Conservation (phyloP, 78 protist species). For the Dictyostelium capitatum region DNA sequence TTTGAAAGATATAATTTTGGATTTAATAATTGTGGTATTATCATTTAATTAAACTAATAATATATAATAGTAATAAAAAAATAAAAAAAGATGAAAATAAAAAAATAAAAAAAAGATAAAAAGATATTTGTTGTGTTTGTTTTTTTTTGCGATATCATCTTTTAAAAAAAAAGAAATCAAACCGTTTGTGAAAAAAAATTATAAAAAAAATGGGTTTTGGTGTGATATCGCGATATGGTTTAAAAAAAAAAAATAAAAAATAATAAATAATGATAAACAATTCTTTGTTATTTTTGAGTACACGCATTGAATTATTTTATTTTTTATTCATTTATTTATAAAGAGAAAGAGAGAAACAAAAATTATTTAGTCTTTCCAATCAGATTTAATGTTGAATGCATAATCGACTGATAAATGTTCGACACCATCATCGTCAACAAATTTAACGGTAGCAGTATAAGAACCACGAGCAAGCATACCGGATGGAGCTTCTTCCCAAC, state of each 20-base stretch:
- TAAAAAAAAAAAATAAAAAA: too few relatives aligned
- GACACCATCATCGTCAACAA: constrained; percentile 88
- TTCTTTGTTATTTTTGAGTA: too few relatives aligned
- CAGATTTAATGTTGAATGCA: constrained; percentile 80
- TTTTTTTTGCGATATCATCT: too few relatives aligned
- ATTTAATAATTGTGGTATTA: background rate
- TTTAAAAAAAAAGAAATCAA: too few relatives aligned
- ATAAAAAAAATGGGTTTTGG: too few relatives aligned
- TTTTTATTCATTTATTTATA: too few relatives aligned
- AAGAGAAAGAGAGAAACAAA: too few relatives aligned
- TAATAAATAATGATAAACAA: too few relatives aligned
- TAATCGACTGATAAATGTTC: constrained; percentile 87
- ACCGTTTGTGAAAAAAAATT: too few relatives aligned
- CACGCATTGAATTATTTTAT: too few relatives aligned
- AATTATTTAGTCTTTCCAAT: constrained; percentile 83
- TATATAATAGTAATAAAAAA: background rate
- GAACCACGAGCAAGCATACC: constrained; percentile 91
- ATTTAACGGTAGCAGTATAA: constrained; percentile 88
- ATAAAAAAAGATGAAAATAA: background rate
- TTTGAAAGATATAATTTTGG: background rate
- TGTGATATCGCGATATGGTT: too few relatives aligned
- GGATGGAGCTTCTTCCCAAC: constrained; percentile 88
- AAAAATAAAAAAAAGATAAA: background rate
- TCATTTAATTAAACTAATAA: background rate
- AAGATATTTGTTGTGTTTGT: background rate